These are phyloP conservation scores for Mycosphaerella sp. DNA, from an alignment of 2,329 filamentous ascomycete genomes.

Conservation along the genomic window DNA sequence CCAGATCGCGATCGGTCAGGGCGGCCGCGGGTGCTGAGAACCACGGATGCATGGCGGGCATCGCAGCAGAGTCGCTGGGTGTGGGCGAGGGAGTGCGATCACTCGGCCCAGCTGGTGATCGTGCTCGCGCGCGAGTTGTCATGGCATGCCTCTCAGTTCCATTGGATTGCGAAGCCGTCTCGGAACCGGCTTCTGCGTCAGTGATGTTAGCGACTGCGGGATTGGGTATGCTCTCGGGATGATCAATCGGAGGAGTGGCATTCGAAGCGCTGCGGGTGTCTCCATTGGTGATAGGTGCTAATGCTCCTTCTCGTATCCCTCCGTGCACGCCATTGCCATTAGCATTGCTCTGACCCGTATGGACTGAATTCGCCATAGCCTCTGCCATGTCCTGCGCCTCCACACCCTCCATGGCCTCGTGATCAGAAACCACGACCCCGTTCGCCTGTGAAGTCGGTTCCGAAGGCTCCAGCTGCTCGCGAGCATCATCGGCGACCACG, in stretches of 20 bases:
- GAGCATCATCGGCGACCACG: conserved; percentile 2
- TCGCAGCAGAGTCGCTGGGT: conserved; percentile 38
- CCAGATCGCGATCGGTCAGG: conserved; percentile 62
- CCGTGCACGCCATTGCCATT: not conserved
- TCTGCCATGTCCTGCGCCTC: conserved; percentile 16
- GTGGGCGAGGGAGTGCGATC: conserved; percentile 36
- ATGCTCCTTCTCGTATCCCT: not conserved
- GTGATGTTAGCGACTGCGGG: conserved; percentile 17
- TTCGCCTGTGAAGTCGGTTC: not conserved
- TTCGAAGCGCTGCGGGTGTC: not conserved
- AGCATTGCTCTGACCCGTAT: not conserved
- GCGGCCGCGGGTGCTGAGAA: conserved; percentile 60
- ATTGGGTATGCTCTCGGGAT: conserved; percentile 7
- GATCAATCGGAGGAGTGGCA: too few species aligned
- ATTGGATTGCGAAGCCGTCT: conserved; percentile 39
- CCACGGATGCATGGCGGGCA: conserved; percentile 63
- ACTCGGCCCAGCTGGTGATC: conserved; percentile 33
- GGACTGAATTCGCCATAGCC: not conserved
- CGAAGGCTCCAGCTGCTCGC: conserved; percentile 12
- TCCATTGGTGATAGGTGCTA: not conserved
- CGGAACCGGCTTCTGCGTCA: conserved; percentile 24
- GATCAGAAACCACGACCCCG: conserved; percentile 1
- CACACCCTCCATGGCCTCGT: conserved; percentile 27
- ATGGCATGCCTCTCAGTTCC: conserved; percentile 46
- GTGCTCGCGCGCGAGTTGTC: conserved; percentile 50